These are phyloP conservation scores for Cryptococcus sp. DNA, from an alignment of 1,284 basidiomycete species.

Conservation along the genomic window DNA sequence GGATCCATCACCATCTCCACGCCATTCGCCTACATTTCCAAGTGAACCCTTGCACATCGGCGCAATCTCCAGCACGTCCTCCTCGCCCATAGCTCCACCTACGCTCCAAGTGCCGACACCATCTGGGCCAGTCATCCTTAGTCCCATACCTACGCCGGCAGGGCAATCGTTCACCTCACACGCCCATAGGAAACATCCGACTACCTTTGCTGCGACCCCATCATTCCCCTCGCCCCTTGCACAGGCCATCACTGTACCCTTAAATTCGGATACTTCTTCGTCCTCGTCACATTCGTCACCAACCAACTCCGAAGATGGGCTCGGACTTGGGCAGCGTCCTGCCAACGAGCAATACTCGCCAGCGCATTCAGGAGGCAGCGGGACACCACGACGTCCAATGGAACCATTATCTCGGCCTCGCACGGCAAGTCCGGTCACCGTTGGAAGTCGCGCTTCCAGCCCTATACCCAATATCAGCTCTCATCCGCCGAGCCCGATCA, in stretches of 20 bases:
- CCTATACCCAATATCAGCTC: conserved; percentile 27
- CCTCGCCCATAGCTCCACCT: conserved; percentile 8
- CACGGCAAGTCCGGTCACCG: conserved; percentile 24
- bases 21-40: conserved; percentile 19
- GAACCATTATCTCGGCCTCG: conserved; percentile 23
- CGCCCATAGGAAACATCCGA: conserved; percentile 40
- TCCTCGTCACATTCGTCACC: conserved; percentile 40
- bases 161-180: conserved; percentile 8
- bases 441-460: conserved; percentile 20
- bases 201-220: conserved; percentile 47
- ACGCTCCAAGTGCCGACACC: conserved; percentile 24
- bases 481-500: conserved; percentile 35
- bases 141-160: conserved; percentile 25
- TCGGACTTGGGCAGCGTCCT: conserved; percentile 4
- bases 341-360: conserved; percentile 6
- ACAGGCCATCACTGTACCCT: conserved; percentile 46
- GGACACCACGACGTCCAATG: conserved; percentile 23
- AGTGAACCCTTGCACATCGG: conserved; percentile 3
- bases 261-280: conserved; percentile 44
- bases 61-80: conserved; percentile 4
- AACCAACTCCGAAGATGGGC: conserved; percentile 33
- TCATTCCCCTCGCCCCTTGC: conserved; percentile 52
- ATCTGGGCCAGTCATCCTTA: conserved; percentile 15
- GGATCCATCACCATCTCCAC: conserved; percentile 26
- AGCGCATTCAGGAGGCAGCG: conserved; percentile 15